phyloP scores from a whole-genome alignment of 2,329 filamentous ascomycete genomes.

The Aspergillus quadrilineatus region DNA sequence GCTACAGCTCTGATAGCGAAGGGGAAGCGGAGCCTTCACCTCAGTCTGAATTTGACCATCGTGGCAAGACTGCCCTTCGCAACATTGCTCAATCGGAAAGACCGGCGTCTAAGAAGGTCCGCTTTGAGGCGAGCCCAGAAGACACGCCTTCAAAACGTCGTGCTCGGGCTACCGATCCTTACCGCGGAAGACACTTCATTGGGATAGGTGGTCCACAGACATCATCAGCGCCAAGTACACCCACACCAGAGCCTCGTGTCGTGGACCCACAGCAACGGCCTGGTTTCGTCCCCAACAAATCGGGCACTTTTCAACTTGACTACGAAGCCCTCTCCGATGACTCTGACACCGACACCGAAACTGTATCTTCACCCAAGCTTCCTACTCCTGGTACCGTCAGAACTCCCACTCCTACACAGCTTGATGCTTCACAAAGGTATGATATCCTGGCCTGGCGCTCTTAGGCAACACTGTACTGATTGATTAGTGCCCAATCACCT shows the following conservation, averaged over 20 bases:
- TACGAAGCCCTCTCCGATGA: conserved; percentile 32
- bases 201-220: conserved; percentile 20
- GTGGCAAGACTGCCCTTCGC: conserved; percentile 17
- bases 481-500: conserved; percentile 11
- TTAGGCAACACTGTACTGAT: conserved; percentile 9
- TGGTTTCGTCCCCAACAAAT: conserved; percentile 26
- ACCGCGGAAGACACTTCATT: conserved; percentile 23
- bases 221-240: conserved; percentile 15
- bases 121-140: conserved; percentile 35
- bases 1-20: conserved; percentile 34
- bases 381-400: conserved; percentile 8
- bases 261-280: conserved; percentile 13
- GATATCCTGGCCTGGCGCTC: background rate
- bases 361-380: conserved; percentile 15
- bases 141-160: conserved; percentile 35
- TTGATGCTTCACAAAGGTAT: conserved; percentile 14
- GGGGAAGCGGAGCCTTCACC: conserved; percentile 22
- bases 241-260: conserved; percentile 14
- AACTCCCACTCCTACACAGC: conserved; percentile 7
- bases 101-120: conserved; percentile 31
- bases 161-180: conserved; percentile 27
- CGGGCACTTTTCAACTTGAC: conserved; percentile 31
- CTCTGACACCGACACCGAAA: conserved; percentile 17
- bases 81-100: conserved; percentile 21
- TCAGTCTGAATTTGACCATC: conserved; percentile 15